Percentiles rank a stretch among this genome's conserved stretches.
Conservation (phyloP, 306 rosid genomes). For the Clitoria ternatea region DNA sequence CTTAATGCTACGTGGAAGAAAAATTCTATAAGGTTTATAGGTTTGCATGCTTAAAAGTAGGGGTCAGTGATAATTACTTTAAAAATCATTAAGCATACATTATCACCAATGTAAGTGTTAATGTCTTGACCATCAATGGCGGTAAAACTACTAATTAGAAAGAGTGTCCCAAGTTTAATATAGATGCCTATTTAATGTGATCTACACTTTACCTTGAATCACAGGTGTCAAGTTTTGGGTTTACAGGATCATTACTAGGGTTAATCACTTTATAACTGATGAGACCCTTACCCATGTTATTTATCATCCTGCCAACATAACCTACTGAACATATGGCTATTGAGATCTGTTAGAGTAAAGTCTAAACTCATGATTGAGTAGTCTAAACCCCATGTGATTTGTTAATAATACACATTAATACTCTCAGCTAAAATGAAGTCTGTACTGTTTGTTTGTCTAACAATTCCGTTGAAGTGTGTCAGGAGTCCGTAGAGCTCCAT, state of each 20-base stretch:
- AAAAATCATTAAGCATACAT: constrained; percentile 34
- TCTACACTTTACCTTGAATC: constrained; percentile 38
- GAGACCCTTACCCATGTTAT: constrained; percentile 20
- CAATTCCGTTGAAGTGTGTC: no score
- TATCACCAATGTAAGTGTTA: constrained; percentile 10
- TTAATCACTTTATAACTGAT: constrained; percentile 32
- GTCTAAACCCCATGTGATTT: no score
- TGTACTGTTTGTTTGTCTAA: no score
- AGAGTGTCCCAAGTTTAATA: constrained; percentile 19
- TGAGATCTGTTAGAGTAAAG: no score
- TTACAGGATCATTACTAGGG: constrained; percentile 22
- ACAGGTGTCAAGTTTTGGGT: constrained; percentile 13
- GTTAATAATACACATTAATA: no score
- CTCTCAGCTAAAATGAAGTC: no score
- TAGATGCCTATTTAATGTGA: constrained; percentile 33
- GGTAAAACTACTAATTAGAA: constrained; percentile 42
- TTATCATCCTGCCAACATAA: constrained; percentile 31
- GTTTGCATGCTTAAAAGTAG: not conserved
- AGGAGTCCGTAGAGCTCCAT: no score
- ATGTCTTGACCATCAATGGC: constrained; percentile 35
- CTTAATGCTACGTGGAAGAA: no score
- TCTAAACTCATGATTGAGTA: no score
- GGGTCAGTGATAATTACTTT: constrained; percentile 5
- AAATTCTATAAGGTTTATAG: not conserved
- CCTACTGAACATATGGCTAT: constrained; percentile 30